A percentile compares a stretch with the other conserved stretches of the same genome.
phyloP scores from a whole-genome alignment of 2,329 filamentous ascomycete species.

The Fusarium sp. region DNA sequence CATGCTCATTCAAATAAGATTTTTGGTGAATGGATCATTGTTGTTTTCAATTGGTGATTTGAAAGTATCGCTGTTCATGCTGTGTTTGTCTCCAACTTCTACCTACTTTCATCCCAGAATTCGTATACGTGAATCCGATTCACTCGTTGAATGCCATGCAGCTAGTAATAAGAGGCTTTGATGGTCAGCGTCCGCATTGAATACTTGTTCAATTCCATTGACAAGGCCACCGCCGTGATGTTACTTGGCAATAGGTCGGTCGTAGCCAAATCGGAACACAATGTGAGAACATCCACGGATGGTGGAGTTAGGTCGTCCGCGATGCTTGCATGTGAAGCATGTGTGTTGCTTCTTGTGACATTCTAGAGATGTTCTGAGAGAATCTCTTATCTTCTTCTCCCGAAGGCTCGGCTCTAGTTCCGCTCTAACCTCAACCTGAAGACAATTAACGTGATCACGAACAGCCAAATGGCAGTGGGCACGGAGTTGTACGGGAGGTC shows the following conservation, averaged over 20 bases:
- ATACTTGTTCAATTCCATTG: not conserved
- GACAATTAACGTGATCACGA: constrained; percentile 8
- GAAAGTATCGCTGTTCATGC: not conserved
- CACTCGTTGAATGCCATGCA: not conserved
- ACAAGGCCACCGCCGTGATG: not conserved
- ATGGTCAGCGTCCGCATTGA: not conserved
- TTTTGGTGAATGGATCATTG: not conserved
- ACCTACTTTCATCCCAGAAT: not conserved
- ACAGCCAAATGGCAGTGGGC: constrained; percentile 28
- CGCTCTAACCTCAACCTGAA: constrained; percentile 9
- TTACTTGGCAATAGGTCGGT: not conserved
- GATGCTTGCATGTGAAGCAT: constrained; percentile 11
- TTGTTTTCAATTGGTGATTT: not conserved
- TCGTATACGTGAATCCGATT: not conserved
- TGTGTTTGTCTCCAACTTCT: not conserved
- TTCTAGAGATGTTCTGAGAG: constrained; percentile 1
- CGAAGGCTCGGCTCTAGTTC: constrained; percentile 10
- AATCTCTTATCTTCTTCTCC: constrained; percentile 22
- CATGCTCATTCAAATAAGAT: not conserved
- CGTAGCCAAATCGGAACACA: not conserved
- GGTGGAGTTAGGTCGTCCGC: constrained; percentile 11
- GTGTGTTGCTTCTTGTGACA: constrained; percentile 15
- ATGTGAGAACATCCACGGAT: constrained; percentile 1
- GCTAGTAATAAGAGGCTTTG: not conserved
- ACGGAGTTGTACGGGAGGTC: constrained; percentile 31